Base-by-base conservation (phyloP, 2,329 filamentous ascomycete genomes). In the Beauveria sp. region DNA sequence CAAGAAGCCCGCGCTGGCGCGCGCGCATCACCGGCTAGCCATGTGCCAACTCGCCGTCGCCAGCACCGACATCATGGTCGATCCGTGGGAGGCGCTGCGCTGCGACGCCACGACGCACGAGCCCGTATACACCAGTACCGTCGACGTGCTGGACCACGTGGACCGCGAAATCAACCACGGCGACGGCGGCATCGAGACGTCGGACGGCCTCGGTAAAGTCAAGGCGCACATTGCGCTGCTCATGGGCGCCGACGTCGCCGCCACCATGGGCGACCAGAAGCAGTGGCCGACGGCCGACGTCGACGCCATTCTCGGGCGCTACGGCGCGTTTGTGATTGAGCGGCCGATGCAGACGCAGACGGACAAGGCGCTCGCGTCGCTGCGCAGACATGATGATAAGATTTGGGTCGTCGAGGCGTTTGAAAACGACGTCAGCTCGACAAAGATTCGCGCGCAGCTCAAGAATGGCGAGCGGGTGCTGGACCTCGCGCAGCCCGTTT, bases 391-490 rank as follows among this genome's bases (percentile, higher is more conserved):
- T 82, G 85, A 91, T 67, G 85, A 91, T 67, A 92, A 93, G 67
- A 84, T 96, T 66, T 86, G 89, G 71, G 87, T 93, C 59, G 93
- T 96, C 63, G 88, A 89, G 60, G 91, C 96, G 71, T 82, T 93
- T 57, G 91, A 96, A 67, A 92, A 92, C 72, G 88, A 93, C 69
- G 87, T 93, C 62, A 90, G 86, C 68, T 91, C 87, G 61, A 85
- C 82, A 12, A 84, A 93, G 76, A 91, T 95, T 64, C 84, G 91
- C 52, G 78, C 93, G 3, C 92, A 93, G 74, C 73, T 91, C 56
- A 82, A 86, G 66, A 83, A 87, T 69, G 86, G 90, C 65, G 88
- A 93, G 84, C 91, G 87, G 66, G 88, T 93, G 51, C 82, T 87
- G 64, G 92, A 91, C 70, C 68, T 83, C 45, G 88, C 89, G 0